Percentiles rank a stretch among this genome's conserved stretches.
These are phyloP conservation scores for Candida jianshihensis DNA, from an alignment of 805 yeast genomes.

Conservation along the genomic window DNA sequence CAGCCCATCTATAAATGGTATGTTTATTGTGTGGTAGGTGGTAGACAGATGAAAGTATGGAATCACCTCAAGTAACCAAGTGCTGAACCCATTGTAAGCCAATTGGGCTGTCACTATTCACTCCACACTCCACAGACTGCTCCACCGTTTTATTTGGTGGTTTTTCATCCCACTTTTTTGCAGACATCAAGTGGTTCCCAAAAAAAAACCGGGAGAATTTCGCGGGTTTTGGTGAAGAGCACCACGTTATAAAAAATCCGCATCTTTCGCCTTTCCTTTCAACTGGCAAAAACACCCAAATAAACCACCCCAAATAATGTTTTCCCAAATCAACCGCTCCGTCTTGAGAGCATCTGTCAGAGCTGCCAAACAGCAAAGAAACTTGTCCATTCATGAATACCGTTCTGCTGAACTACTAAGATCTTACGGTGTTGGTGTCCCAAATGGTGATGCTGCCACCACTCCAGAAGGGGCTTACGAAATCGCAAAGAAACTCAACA, in stretches of 20 bases:
- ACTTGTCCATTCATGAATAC: slow-evolving; percentile 88
- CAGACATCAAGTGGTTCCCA: not conserved
- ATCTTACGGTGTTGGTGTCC: slow-evolving; percentile 80
- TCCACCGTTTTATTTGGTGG: not conserved
- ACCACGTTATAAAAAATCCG: too few species aligned
- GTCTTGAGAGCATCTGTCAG: slow-evolving; percentile 13
- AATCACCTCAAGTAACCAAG: too few species aligned
- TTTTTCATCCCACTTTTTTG: not conserved
- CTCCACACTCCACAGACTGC: not conserved
- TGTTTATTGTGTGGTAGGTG: too few species aligned
- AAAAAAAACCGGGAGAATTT: not conserved
- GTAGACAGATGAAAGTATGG: too few species aligned
- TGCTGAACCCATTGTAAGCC: too few species aligned
- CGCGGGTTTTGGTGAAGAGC: not conserved
- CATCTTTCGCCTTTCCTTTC: too few species aligned
- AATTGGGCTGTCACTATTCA: not conserved
- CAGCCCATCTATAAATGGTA: too few species aligned
- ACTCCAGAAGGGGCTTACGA: slow-evolving; percentile 84
- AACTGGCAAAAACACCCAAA: too few species aligned
- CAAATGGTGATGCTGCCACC: slow-evolving; percentile 85
- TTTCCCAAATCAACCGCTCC: slow-evolving; percentile 13
- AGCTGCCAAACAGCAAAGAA: slow-evolving; percentile 41
- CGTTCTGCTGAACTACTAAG: slow-evolving; percentile 86
- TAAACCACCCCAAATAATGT: slow-evolving; percentile 4
- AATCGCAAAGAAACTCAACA: slow-evolving; percentile 68